These are phyloP conservation scores for Paspalum vaginatum DNA, from an alignment of 176 grass and related monocot genomes.

Conservation along the genomic window DNA sequence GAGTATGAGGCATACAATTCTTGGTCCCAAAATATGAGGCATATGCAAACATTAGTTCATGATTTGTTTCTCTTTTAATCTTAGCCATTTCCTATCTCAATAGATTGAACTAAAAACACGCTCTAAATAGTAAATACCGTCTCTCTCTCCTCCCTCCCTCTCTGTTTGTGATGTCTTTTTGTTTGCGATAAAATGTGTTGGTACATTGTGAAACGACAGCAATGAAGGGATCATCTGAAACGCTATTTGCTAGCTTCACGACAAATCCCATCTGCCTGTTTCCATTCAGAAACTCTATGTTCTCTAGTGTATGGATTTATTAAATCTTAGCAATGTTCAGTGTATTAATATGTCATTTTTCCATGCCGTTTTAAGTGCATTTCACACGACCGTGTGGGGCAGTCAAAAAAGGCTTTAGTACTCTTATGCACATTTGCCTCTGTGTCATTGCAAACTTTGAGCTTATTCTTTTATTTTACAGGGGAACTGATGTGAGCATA, in stretches of 20 bases:
- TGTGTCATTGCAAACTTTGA: background rate
- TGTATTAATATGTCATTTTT: background rate
- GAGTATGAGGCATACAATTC: background rate
- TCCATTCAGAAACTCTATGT: background rate
- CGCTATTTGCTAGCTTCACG: background rate
- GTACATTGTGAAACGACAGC: background rate
- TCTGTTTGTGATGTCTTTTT: background rate
- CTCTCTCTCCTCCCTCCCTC: no score
- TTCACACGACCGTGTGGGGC: no score
- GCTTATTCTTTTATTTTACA: conserved; percentile 22
- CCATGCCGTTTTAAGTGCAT: background rate
- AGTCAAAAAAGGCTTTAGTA: background rate
- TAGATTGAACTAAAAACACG: background rate
- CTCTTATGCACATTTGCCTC: background rate
- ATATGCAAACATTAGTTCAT: background rate
- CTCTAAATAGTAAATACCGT: no score
- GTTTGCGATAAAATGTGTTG: background rate
- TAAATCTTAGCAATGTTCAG: background rate
- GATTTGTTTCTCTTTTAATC: background rate
- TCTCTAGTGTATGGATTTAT: background rate
- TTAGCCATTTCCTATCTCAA: background rate
- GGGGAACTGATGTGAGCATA: conserved; percentile 90
- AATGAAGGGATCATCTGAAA: background rate
- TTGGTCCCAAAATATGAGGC: background rate
- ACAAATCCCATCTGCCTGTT: background rate